phyloP scores from a whole-genome alignment of 225 moss, liverwort and hornwort species.

The Sphagnum tenellum region DNA sequence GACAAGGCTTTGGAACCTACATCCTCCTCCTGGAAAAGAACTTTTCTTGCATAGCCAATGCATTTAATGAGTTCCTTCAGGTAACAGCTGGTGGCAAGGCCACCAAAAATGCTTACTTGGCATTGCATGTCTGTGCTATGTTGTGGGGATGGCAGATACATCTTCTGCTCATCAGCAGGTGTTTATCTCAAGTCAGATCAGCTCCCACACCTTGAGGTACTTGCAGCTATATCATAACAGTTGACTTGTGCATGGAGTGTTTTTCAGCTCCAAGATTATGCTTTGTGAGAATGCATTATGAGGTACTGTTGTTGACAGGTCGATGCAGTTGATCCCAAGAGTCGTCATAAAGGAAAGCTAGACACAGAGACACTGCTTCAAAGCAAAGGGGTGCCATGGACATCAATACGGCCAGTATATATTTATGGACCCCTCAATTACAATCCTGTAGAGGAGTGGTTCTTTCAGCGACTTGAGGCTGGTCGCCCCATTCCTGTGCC shows the following conservation, averaged over 20 bases:
- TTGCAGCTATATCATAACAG: no score
- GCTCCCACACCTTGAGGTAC: conserved; percentile 96
- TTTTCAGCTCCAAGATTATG: not conserved
- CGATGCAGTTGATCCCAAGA: conserved; percentile 94
- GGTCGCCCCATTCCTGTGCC: conserved; percentile 89
- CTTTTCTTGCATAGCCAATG: no score
- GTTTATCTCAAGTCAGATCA: conserved; percentile 95
- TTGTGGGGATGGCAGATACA: conserved; percentile 48
- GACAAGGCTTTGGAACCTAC: no score
- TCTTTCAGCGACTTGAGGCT: conserved; percentile 90
- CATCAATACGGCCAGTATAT: conserved; percentile 88
- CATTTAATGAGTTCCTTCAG: no score
- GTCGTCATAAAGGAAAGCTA: conserved; percentile 95
- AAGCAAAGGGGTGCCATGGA: conserved; percentile 70
- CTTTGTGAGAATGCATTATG: not conserved
- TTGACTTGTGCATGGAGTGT: not conserved
- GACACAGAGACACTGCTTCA: conserved; percentile 83
- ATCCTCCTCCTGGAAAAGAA: no score
- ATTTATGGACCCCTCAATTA: conserved; percentile 97
- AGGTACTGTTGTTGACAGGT: conserved; percentile 29
- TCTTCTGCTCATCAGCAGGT: conserved; percentile 97
- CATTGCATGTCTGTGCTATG: not conserved
- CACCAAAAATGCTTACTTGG: not conserved
- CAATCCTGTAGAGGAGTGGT: conserved; percentile 99
- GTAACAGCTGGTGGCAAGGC: not conserved